phyloP scores from a whole-genome alignment of 2,329 filamentous ascomycete genomes.

The Elsinoe ampelina region DNA sequence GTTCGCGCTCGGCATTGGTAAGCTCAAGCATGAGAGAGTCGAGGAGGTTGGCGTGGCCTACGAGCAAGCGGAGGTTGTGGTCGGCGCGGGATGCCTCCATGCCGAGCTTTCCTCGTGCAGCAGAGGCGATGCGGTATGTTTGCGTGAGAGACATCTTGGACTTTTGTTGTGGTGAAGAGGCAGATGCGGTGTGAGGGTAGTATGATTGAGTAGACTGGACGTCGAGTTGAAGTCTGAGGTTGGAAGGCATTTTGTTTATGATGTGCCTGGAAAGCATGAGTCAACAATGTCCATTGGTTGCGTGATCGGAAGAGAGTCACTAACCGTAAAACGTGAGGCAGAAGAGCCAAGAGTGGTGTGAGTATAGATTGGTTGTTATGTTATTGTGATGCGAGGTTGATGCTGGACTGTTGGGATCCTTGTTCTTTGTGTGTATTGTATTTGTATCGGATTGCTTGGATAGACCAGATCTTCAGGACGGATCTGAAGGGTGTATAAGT shows the following conservation, averaged over 20 bases:
- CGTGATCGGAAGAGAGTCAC: constrained; percentile 11
- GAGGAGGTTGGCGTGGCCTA: constrained; percentile 96
- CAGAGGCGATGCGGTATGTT: constrained; percentile 97
- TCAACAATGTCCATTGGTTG: constrained; percentile 10
- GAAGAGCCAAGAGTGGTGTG: not conserved
- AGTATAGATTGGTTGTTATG: not conserved
- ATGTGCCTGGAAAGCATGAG: constrained; percentile 16
- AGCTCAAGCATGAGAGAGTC: constrained; percentile 89
- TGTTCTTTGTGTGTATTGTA: not conserved
- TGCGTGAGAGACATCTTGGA: constrained; percentile 96
- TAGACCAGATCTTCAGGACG: not conserved
- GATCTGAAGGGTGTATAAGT: constrained; percentile 2
- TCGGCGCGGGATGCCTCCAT: constrained; percentile 81
- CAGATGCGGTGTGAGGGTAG: constrained; percentile 36
- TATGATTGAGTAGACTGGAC: constrained; percentile 28
- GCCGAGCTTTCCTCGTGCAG: constrained; percentile 91
- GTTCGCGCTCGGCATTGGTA: constrained; percentile 86
- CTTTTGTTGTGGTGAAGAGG: constrained; percentile 42
- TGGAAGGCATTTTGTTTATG: constrained; percentile 37
- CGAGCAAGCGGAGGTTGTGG: constrained; percentile 88
- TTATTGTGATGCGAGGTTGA: not conserved
- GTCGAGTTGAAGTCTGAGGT: constrained; percentile 31
- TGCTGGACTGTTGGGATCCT: not conserved
- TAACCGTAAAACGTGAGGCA: constrained; percentile 8
- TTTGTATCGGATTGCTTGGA: not conserved